Conservation (phyloP, 1,284 basidiomycete genomes). For the Puccinia hordei region DNA sequence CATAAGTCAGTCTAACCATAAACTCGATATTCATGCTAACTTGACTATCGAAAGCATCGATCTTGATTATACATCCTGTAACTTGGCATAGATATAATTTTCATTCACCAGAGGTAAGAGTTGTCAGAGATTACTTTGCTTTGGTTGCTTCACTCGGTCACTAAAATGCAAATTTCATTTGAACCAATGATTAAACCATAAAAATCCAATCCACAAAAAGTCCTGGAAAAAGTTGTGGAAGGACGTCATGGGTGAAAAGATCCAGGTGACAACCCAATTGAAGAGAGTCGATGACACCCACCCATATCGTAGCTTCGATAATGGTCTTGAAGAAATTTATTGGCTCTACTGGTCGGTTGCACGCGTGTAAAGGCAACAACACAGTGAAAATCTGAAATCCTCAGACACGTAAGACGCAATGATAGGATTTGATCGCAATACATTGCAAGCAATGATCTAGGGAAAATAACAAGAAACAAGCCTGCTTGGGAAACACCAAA, state of each 20-base stretch:
- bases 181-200: not conserved
- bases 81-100: no score
- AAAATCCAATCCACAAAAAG: not conserved
- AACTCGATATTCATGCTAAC: no score
- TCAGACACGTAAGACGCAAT: no score
- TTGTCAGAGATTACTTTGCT: not conserved
- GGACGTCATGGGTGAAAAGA: conserved; percentile 8
- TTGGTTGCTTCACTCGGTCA: not conserved
- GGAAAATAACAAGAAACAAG: no score
- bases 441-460: no score
- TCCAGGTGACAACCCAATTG: not conserved
- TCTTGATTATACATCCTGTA: no score
- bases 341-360: conserved; percentile 13
- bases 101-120: conserved; percentile 27
- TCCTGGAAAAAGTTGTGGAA: conserved; percentile 21
- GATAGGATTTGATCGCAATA: no score
- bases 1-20: no score
- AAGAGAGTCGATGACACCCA: not conserved
- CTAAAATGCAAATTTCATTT: not conserved
- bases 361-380: not conserved
- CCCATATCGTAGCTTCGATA: not conserved
- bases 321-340: not conserved
- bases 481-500: no score
- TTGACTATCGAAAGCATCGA: no score
- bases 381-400: no score